Conservation (phyloP, 805 yeast species). For the Starmerella lactis-condensi region DNA sequence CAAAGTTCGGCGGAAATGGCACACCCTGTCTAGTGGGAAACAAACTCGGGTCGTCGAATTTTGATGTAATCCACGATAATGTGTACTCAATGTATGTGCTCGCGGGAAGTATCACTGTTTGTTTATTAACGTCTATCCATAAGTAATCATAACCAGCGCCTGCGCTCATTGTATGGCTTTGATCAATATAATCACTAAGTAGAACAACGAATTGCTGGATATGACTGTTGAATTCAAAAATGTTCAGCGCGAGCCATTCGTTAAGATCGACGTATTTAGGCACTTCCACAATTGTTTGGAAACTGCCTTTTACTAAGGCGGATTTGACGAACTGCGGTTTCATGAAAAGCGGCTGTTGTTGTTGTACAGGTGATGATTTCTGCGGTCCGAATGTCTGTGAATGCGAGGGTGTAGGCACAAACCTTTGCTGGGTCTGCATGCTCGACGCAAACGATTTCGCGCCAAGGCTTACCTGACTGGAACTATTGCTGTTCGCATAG, state of each 20-base stretch:
- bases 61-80: constrained; percentile 71
- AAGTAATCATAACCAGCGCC: constrained; percentile 81
- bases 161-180: constrained; percentile 74
- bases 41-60: constrained; percentile 69
- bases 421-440: neutral
- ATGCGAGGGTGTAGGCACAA: neutral
- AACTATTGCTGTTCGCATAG: constrained; percentile 10
- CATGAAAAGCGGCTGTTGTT: constrained; percentile 45
- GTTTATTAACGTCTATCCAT: constrained; percentile 71
- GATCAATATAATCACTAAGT: constrained; percentile 78
- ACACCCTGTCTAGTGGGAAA: constrained; percentile 82
- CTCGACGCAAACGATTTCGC: constrained; percentile 5
- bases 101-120: constrained; percentile 76
- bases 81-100: constrained; percentile 83
- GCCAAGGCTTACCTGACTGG: constrained; percentile 10
- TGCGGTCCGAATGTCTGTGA: neutral
- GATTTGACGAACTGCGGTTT: constrained; percentile 89
- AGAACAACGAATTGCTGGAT: constrained; percentile 77
- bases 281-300: constrained; percentile 81
- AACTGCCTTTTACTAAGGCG: constrained; percentile 88
- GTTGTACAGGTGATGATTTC: neutral
- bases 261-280: constrained; percentile 89
- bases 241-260: constrained; percentile 90
- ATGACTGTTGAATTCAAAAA: constrained; percentile 74
- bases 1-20: constrained; percentile 75